Evolutionary conservation across 257 asterid genomes (phyloP), one percentile per base, ranked within the genome.

Genomic region (Echites panduratus): DNA sequence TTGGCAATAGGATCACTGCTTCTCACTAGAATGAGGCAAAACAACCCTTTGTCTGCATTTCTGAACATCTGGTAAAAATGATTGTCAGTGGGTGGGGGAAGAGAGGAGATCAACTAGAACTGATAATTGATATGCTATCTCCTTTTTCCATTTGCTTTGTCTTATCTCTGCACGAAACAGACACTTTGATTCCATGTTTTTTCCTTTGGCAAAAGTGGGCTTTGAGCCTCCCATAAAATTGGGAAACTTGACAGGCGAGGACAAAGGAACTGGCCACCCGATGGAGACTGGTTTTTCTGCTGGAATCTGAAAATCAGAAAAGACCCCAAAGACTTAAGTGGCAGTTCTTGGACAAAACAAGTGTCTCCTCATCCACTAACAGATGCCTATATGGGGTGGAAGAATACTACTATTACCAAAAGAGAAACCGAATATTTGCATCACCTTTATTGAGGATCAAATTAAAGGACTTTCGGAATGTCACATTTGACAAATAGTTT

Each of bases 241-340:
- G 43, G 4, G 56, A 50, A 50, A 50, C 14, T 1, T n/a, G 9
- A 50, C 50, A 45, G 58, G 62, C 17, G 8, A 29, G 4, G 32
- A 29, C 19, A 16, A 47, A 63, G 65, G 26, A 54, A 54, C 48
- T 50, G 6, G 9, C 66, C 10, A 29, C 22, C 45, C 49, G 72
- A 66, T 66, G 47, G 20, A 40, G 72, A 64, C 72, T 10, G 26
- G 53, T 35, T 63, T 10, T 9, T 0, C n/a, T 54, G 62, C 5
- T n/a, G 59, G 78, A 74, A 54, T 66, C 67, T 56, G 43, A 45
- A 67, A 57, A 56, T 75, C 78, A 24, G 12, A 8, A 53, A 35
- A 35, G 43, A 32, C 10, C 50, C 53, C n/a, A 0, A 53, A 26
- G 48, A 3, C 29, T 9, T 9, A 20, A 24, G 73, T 41, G 78